phyloP scores from a whole-genome alignment of 768 basidiomycete species.

The Boletus edulis region DNA sequence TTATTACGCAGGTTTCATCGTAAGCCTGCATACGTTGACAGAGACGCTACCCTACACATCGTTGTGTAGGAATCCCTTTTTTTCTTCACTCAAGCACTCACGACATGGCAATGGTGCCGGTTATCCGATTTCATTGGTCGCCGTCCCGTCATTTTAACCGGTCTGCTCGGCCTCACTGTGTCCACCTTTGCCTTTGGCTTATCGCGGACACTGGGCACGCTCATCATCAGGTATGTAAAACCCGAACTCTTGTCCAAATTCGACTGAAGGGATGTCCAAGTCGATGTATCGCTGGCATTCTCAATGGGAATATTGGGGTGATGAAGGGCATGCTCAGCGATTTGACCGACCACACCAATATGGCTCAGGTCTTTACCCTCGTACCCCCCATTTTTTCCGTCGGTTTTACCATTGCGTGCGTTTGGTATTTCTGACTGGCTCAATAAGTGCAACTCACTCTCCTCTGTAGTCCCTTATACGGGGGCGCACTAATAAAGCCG shows the following conservation, averaged over 20 bases:
- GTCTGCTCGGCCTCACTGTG: conserved; percentile 47
- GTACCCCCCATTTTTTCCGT: neutral
- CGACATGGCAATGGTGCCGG: conserved; percentile 63
- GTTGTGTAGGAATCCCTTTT: conserved; percentile 56
- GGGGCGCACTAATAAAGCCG: conserved; percentile 54
- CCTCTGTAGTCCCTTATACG: conserved; percentile 50
- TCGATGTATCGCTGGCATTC: conserved; percentile 34
- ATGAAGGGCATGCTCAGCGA: neutral
- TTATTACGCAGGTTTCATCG: conserved; percentile 62
- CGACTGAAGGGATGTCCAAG: conserved; percentile 16
- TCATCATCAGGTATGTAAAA: conserved; percentile 52
- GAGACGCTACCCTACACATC: neutral
- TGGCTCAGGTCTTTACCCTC: neutral
- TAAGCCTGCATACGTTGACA: conserved; percentile 32
- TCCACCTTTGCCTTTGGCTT: conserved; percentile 64
- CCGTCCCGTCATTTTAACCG: conserved; percentile 58
- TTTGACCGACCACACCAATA: neutral
- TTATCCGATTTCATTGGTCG: conserved; percentile 59
- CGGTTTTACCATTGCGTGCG: neutral
- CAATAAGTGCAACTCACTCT: neutral
- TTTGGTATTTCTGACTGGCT: neutral
- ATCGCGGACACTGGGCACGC: conserved; percentile 50
- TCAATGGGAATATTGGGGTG: conserved; percentile 48
- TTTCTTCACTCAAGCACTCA: conserved; percentile 55
- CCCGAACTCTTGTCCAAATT: neutral